Base-by-base conservation (phyloP, 345 rosid genomes). In the Eucalyptus shirleyi region DNA sequence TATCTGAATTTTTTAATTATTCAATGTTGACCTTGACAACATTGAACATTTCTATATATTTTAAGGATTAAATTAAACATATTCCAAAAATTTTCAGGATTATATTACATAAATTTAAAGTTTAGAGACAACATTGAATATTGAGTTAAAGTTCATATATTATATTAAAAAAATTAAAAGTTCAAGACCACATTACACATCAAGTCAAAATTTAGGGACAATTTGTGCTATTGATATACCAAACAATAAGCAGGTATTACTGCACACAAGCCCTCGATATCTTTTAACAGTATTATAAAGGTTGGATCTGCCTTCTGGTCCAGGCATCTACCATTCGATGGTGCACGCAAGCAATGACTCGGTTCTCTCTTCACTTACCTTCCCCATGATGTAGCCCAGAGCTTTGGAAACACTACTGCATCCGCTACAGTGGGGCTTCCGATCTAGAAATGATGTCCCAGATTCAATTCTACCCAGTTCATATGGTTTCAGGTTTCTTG, bases 121-220 rank as follows among this genome's bases (percentile, higher is more conserved):
- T 53, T 21, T 21, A 53, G 26, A 53, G 59, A 21, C 11, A 53
- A 21, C 11, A 53, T 21, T 53, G 0, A 21, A 21, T 0, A 53
- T 53, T 53, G 0, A 1, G 11, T 53, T 53, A 21, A 53, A 53
- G 1, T 53, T 53, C 5, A 53, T 0, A 53, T 53, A 53, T 53
- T 19, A 19, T 53, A 53, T 53, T 53, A 53, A 8, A 53, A 53
- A 53, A 8, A 53, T 53, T 53, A 21, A 53, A 53, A 8, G 5
- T 53, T 53, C 1, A 53, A 53, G 59, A 53, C 1, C 0, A 0
- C 0, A 0, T 21, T 53, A 53, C 11, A 53, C 1, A 53, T 19
- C 19, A 53, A 53, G 11, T 53, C 26, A 53, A 53, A 53, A 1
- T 53, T 53, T 21, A 53, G 5, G 5, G 26, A 0, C 26, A 53